phyloP scores from a whole-genome alignment of 176 grass and related monocot genomes.

The Otatea glauca region DNA sequence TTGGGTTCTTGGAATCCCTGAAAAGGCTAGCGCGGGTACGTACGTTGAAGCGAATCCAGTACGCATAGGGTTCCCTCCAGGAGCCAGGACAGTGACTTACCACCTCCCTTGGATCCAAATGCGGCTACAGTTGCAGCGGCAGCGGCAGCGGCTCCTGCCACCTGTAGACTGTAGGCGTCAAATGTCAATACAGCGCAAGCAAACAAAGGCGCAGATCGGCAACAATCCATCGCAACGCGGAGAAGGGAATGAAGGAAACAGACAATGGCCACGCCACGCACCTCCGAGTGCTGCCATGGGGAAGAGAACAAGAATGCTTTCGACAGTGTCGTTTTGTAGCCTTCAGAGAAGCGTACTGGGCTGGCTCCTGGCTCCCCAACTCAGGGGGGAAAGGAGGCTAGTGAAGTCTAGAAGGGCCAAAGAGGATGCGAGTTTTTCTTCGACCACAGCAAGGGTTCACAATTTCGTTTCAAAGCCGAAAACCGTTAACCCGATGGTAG shows the following conservation, averaged over 20 bases:
- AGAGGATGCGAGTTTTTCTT: too few relatives aligned
- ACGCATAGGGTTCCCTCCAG: constrained; percentile 19
- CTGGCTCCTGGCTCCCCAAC: background rate
- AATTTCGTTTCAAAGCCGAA: too few relatives aligned
- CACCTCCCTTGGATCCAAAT: constrained; percentile 10
- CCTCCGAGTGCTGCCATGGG: background rate
- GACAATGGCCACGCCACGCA: background rate
- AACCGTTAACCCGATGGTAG: too few relatives aligned
- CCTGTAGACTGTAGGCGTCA: too few relatives aligned
- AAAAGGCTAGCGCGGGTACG: background rate
- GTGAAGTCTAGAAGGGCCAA: too few relatives aligned
- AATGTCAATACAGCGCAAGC: constrained; percentile 28
- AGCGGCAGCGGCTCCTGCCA: background rate
- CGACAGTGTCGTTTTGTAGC: background rate
- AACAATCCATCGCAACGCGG: background rate
- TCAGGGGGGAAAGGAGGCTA: too few relatives aligned
- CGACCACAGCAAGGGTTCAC: too few relatives aligned
- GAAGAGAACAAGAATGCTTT: background rate
- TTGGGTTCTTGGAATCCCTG: background rate
- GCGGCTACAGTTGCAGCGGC: constrained; percentile 36
- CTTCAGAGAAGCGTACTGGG: background rate
- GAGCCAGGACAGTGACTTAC: background rate
- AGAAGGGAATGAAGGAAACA: background rate
- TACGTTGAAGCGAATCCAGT: background rate
- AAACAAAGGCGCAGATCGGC: constrained; percentile 18